Evolutionary conservation across 345 rosid species (phyloP), one percentile per base, ranked within the genome.

Genomic region (Theobroma cacao): DNA sequence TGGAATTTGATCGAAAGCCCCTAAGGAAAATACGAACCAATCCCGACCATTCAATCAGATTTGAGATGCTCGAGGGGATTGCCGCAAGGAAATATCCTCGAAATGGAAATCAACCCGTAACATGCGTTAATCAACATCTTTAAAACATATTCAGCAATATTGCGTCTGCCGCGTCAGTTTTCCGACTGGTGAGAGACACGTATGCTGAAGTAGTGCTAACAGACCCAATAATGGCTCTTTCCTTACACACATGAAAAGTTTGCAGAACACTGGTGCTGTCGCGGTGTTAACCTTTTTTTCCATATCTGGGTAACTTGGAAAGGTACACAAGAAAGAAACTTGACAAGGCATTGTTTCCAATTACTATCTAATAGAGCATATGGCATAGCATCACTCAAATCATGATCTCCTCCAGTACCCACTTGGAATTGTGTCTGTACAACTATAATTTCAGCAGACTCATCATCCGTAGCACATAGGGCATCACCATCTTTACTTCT

Each of bases 301-400:
- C 81, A 68, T 66, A 72, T 56, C 75, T 75, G 79, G 79, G 60
- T 79, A 76, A 36, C 40, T 26, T 17, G 76, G 34, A 82, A 50
- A 76, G 52, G 68, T 78, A 84, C 85, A 63, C 36, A 64, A 62
- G 76, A 85, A 85, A 82, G 88, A 63, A 50, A 75, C 78, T 30
- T 75, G 63, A 14, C 20, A 24, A 22, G 71, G 81, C 74, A 68
- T 70, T 62, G 70, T 56, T 73, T 81, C 73, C 67, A 52, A 58
- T 43, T 76, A 83, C 79, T 72, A 78, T 33, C 28, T 20, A 9
- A 69, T 76, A 78, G 77, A 82, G 73, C 80, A 77, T 36, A 64
- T 10, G 31, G 33, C 33, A 26, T 58, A 58, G 62, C 62, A 58
- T 58, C 62, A 24, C 33, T 55, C 8, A 22, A 55, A 55, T 9